Base-by-base conservation (phyloP, 2,329 filamentous ascomycete genomes). In the Fusarium abutilonis region DNA sequence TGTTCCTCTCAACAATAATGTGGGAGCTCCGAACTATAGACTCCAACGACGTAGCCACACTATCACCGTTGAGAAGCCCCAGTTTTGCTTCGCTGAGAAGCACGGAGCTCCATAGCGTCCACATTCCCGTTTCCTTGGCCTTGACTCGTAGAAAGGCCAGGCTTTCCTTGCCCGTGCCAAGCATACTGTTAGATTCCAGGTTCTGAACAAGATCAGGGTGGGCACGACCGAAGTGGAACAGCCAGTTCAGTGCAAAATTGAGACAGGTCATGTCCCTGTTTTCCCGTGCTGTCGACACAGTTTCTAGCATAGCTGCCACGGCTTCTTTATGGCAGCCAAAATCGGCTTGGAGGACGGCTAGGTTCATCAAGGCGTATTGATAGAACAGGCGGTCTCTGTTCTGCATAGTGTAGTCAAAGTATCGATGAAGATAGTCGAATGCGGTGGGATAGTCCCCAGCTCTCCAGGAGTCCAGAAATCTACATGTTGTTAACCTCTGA, bases 331-430 rank as follows among this genome's bases (percentile, higher is more conserved):
- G 89, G 72, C 92, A 97, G 42, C 93, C 93, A 79, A 98, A 98
- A 74, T 98, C 95, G 14, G 93, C 92, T 72, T 99, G 94, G 5
- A 98, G 83, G 31, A 97, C 92, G 4, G 93, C 94, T 56, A 97
- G 84, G 72, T 97, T 97, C 72, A 99, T 88, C 13, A 98, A 79
- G 1, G 95, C 95, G 73, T 97, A 97, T 73, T 98, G 95, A 71
- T 99, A 98, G 69, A 93, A 93, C 6, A 90, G 85, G 21, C 91
- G 88, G 69, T 96, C 91, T 58, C 88, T 82, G 66, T 88, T 90
- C 70, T 95, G 90, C 86, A 96, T 93, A 1, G 93, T 95, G 75
- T 97, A 97, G 75, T 99, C 95, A 70, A 97, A 99, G 75, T 97
- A 99, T 47, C 92, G 89, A 74, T 98, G 93, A 17, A 99, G 82